Conservation (phyloP, 139 green algal genomes). For the Coccomyxa sp. region DNA sequence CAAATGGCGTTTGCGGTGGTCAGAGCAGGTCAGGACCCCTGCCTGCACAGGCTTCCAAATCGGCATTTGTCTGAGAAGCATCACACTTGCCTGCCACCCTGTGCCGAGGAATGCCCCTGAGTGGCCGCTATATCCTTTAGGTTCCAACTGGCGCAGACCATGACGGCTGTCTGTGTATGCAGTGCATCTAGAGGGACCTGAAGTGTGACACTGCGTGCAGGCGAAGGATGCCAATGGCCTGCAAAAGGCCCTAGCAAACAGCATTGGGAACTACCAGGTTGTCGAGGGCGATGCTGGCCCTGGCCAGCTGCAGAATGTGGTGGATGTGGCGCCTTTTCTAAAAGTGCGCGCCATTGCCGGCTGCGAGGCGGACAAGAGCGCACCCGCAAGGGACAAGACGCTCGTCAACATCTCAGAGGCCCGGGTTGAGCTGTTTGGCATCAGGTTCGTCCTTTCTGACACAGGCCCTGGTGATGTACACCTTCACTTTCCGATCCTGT, state of each 20-base stretch:
- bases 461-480: no score
- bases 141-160: no score
- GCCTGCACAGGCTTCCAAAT: no score
- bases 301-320: constrained; percentile 57
- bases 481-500: no score
- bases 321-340: constrained; percentile 43
- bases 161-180: no score
- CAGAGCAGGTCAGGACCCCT: constrained; percentile 21
- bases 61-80: no score
- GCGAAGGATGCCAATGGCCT: constrained; percentile 50
- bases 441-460: no score
- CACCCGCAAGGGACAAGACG: constrained; percentile 28
- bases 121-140: no score
- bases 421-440: constrained; percentile 35
- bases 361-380: constrained; percentile 19
- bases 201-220: no score
- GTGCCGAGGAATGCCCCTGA: no score
- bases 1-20: constrained; percentile 71
- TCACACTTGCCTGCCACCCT: no score
- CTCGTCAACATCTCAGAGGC: constrained; percentile 40
- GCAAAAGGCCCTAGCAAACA: constrained; percentile 45
- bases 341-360: constrained; percentile 47
- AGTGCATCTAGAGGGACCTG: no score
- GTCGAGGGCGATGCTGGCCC: constrained; percentile 41
- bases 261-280: constrained; percentile 55